Percentiles rank a stretch among this genome's conserved stretches.
Evolutionary conservation across 495 filamentous ascomycete genomes (phyloP).

Genomic region (Pyrenopolyporus hunteri): DNA sequence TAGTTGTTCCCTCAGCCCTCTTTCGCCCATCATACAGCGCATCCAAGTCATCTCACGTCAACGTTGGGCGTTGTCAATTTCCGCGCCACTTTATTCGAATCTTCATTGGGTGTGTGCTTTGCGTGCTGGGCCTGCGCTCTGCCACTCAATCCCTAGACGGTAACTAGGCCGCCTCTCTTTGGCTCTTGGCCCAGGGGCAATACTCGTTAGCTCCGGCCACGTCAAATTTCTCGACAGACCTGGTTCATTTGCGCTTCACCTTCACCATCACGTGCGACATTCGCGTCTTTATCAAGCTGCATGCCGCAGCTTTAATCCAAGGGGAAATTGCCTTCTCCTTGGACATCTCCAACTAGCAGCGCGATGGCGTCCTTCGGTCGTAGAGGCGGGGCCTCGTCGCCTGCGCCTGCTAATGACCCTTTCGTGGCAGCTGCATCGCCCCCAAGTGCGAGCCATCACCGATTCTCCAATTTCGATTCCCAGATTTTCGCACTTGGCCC

Average conservation of each 20-base stretch:
- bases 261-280: constrained; percentile 10
- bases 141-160: constrained; percentile 26
- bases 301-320: constrained; percentile 40
- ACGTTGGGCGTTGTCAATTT: constrained; percentile 32
- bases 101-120: constrained; percentile 29
- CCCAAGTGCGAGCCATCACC: constrained; percentile 61
- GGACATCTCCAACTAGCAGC: constrained; percentile 24
- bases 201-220: constrained; percentile 32
- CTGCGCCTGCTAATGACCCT: constrained; percentile 48
- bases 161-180: constrained; percentile 25
- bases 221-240: constrained; percentile 21
- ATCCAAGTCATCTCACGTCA: constrained; percentile 23
- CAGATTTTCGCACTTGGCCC: constrained; percentile 80
- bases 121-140: constrained; percentile 30
- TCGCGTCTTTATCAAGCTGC: constrained; percentile 37
- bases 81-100: constrained; percentile 25
- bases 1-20: constrained; percentile 15
- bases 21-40: constrained; percentile 22
- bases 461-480: constrained; percentile 79
- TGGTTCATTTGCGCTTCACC: background rate
- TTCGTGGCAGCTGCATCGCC: constrained; percentile 50
- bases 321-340: constrained; percentile 41
- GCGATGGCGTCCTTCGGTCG: constrained; percentile 36
- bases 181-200: constrained; percentile 33
- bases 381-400: constrained; percentile 21